Percentiles rank a stretch among this genome's conserved stretches.
These are phyloP conservation scores for Eimeria maxima DNA, from an alignment of 169 alveolate genomes.

Conservation along the genomic window DNA sequence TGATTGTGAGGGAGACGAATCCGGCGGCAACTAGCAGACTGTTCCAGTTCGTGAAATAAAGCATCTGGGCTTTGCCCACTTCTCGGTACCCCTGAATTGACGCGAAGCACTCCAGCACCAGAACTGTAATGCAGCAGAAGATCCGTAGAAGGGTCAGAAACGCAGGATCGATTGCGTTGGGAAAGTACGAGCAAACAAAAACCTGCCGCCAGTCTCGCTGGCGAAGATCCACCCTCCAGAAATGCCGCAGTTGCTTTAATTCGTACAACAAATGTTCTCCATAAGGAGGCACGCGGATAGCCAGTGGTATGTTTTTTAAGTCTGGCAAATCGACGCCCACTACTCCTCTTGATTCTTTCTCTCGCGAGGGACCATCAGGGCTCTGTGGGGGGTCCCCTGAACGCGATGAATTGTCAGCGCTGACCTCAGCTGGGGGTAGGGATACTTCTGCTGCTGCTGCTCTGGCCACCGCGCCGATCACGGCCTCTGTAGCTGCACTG, in stretches of 20 bases:
- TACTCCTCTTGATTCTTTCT: background rate
- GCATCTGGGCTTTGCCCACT: constrained; percentile 69
- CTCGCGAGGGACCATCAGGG: background rate
- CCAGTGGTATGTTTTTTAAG: constrained; percentile 34
- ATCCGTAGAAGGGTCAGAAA: constrained; percentile 60
- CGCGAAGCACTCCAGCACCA: constrained; percentile 69
- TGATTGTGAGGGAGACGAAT: constrained; percentile 51
- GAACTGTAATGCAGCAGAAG: constrained; percentile 36
- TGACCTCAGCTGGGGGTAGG: constrained; percentile 29
- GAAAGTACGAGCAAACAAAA: constrained; percentile 50
- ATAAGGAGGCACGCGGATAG: constrained; percentile 64
- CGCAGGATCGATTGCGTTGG: constrained; percentile 22
- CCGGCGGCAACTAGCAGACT: constrained; percentile 68
- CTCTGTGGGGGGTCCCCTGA: constrained; percentile 10
- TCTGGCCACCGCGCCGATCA: constrained; percentile 46
- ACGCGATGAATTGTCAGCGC: background rate
- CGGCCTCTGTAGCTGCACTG: constrained; percentile 57
- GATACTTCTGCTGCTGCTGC: constrained; percentile 74
- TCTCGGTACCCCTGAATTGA: constrained; percentile 33
- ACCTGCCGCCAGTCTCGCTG: constrained; percentile 81
- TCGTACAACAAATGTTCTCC: constrained; percentile 65
- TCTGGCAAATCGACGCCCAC: constrained; percentile 56
- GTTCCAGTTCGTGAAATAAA: constrained; percentile 79
- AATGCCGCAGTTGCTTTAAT: constrained; percentile 4
- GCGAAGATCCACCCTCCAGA: constrained; percentile 65